Base-by-base conservation (phyloP, 495 filamentous ascomycete species). In the Neurospora sp. region DNA sequence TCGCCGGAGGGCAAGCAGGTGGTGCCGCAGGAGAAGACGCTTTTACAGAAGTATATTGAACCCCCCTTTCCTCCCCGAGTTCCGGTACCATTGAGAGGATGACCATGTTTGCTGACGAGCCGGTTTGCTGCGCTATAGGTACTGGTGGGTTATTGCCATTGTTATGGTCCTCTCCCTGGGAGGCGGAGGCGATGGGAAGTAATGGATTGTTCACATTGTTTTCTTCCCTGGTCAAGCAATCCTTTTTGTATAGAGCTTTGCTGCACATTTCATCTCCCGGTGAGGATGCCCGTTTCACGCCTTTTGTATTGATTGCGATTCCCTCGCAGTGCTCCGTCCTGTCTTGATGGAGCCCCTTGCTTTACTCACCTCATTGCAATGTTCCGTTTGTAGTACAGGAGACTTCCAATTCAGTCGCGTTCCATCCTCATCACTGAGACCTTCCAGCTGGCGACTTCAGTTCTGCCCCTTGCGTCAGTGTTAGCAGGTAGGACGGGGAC, bases 21-120 rank as follows among this genome's bases (percentile, higher is more conserved):
- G 27, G 79, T 86, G 62, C 85, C 82, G 69, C 85, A 82, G 78
- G 89, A 92, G 86, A 92, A 92, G 86, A 84, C 85, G 0, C 88
- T 92, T 75, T 79, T 93, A 66, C 91, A 93, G 81, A 92, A 92
- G 90, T 92, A 82, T 78, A 86, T 86, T 62, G 16, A 10, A 39
- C 27, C 31, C 44, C 39, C 76, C 35, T 35, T 62, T 80, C 82
- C 27, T 8, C 6, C 5, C 23, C 23, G 27, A 62, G 76, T 82
- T 81, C 80, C 83, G 62, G 75, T n/a, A 4, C 8, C 27, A 12
- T 7, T 40, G 54, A 31, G 23, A 35, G 37, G 73, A 62, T 46
- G 70, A 72, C 39, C 4, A 39, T 31, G n/a, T 35, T 39, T 20
- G 48, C 48, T 48, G 46, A 46, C 46, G 14, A 46, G 54, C 20